Percentiles rank a stretch among this genome's conserved stretches.
These are phyloP conservation scores for Aureobasidium sp. DNA, from an alignment of 2,329 filamentous ascomycete genomes.

Conservation along the genomic window DNA sequence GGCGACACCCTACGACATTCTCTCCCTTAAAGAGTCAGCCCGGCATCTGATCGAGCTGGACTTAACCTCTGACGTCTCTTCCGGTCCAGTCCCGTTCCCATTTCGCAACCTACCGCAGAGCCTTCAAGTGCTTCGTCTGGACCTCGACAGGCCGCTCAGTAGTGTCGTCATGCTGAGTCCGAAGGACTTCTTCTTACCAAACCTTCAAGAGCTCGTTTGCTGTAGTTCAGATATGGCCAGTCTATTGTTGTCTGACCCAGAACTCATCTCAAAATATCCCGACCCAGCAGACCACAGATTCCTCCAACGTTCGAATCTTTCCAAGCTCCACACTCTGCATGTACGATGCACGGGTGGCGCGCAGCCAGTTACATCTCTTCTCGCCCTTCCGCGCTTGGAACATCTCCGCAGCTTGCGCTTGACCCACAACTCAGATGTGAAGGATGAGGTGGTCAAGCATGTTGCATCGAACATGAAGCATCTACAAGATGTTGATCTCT, in stretches of 20 bases:
- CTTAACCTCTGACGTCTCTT: not conserved
- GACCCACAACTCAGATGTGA: not conserved
- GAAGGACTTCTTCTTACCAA: constrained; percentile 1
- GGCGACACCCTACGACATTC: not conserved
- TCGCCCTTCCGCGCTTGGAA: constrained; percentile 7
- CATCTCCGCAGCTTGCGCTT: constrained; percentile 7
- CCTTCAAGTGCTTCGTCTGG: not conserved
- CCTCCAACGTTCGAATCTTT: not conserved
- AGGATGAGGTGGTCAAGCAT: constrained; percentile 11
- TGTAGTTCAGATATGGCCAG: constrained; percentile 6
- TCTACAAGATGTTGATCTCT: constrained; percentile 31
- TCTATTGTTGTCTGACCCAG: constrained; percentile 1
- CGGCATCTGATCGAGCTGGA: not conserved
- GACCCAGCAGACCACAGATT: constrained; percentile 4
- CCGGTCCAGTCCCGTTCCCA: not conserved
- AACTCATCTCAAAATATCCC: not conserved
- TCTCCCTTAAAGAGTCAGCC: not conserved
- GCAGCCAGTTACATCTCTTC: not conserved
- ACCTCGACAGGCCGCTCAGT: not conserved
- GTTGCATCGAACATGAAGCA: constrained; percentile 14
- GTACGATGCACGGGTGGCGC: constrained; percentile 5
- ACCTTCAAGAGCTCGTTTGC: constrained; percentile 13
- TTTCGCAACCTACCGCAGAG: not conserved
- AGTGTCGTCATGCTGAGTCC: constrained; percentile 1
- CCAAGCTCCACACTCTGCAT: not conserved